These are phyloP conservation scores for Fusarium metavorans DNA, from an alignment of 2,329 filamentous ascomycete species.

Conservation along the genomic window DNA sequence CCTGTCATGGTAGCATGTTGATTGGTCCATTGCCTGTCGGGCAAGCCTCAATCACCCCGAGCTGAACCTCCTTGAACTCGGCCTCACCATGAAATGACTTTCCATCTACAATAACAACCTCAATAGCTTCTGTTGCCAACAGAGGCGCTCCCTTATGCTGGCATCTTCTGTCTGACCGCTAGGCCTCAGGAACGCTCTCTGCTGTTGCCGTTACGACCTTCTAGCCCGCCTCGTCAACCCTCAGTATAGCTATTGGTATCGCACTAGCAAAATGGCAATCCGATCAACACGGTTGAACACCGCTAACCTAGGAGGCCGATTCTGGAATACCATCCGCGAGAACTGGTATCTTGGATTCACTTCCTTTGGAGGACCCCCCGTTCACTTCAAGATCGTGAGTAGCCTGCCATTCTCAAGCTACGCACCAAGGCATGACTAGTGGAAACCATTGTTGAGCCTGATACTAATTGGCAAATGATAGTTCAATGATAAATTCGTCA, in stretches of 20 bases:
- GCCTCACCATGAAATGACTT: neutral
- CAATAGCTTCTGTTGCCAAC: neutral
- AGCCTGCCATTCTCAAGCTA: neutral
- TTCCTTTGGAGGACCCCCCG: slow-evolving; percentile 21
- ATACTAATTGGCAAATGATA: neutral
- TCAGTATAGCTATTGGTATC: neutral
- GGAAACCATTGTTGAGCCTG: no score
- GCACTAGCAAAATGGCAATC: neutral
- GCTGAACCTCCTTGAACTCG: neutral
- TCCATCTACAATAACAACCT: neutral
- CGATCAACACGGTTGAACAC: neutral
- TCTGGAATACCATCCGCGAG: slow-evolving; percentile 9
- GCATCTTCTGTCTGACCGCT: neutral
- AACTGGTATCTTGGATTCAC: slow-evolving; percentile 61
- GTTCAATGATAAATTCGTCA: slow-evolving; percentile 63
- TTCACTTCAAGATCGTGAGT: slow-evolving; percentile 28
- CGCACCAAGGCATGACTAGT: no score
- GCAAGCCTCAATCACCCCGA: neutral
- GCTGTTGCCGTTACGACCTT: neutral
- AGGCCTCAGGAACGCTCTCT: neutral
- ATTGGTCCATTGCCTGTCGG: neutral
- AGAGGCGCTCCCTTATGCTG: no score
- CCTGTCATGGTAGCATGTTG: neutral
- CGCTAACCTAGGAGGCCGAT: neutral
- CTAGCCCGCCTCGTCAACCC: neutral